These are phyloP conservation scores for Fusarium coffeatum DNA, from an alignment of 2,329 filamentous ascomycete genomes.

Conservation along the genomic window DNA sequence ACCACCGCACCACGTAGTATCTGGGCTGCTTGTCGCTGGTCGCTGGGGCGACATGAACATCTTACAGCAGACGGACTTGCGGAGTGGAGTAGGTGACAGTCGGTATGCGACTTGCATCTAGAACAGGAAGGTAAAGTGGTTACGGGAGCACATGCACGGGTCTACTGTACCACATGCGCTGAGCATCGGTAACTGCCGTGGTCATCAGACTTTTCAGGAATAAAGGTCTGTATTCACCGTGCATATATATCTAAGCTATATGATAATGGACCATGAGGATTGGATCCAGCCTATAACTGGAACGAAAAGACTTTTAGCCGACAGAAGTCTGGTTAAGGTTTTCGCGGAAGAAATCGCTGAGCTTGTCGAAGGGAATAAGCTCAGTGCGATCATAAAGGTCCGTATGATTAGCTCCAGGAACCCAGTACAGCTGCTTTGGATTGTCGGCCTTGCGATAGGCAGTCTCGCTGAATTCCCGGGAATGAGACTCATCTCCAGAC, in stretches of 20 bases:
- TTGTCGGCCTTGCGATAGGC: background rate
- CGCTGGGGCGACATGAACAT: fast-evolving
- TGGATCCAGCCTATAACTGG: fast-evolving
- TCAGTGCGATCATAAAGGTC: constrained; percentile 5
- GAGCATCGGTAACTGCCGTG: background rate
- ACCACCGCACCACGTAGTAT: background rate
- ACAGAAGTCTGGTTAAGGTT: background rate
- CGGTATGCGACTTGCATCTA: fast-evolving
- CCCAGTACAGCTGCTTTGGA: background rate
- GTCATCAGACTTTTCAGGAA: too few relatives aligned
- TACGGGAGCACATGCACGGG: background rate
- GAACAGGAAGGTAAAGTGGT: background rate
- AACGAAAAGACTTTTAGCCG: fast-evolving
- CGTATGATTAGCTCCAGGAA: background rate
- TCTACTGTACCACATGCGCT: fast-evolving
- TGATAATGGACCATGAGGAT: background rate
- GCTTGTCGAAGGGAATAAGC: background rate
- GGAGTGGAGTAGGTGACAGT: background rate
- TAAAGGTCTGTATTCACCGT: background rate
- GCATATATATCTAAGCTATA: background rate
- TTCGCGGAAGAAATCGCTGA: background rate
- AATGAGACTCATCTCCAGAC: background rate
- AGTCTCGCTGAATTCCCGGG: background rate
- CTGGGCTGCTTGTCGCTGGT: background rate
- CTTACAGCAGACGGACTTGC: fast-evolving